Evolutionary conservation across 2,329 filamentous ascomycete species (phyloP).

Genomic region (Clarireedia hainanense): DNA sequence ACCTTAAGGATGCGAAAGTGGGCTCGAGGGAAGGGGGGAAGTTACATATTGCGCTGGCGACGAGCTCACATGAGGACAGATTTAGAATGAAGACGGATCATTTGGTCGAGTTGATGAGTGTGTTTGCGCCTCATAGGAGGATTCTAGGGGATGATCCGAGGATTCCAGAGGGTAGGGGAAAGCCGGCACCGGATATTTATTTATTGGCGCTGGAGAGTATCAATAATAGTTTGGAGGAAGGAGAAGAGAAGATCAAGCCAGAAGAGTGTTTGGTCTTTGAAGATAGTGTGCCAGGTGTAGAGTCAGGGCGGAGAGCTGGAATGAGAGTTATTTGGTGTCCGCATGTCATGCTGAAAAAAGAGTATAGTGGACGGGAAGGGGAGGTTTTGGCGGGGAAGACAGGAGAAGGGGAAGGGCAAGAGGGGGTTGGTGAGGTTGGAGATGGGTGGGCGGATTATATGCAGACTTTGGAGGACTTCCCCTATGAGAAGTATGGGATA

Average conservation of each 20-base stretch:
- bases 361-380: conserved; percentile 68
- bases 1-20: conserved; percentile 34
- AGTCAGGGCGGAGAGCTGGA: conserved; percentile 80
- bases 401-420: conserved; percentile 39
- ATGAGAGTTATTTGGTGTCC: conserved; percentile 95
- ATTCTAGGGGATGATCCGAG: conserved; percentile 81
- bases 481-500: conserved; percentile 53
- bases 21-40: conserved; percentile 31
- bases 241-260: conserved; percentile 59
- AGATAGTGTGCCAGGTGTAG: conserved; percentile 87
- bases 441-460: conserved; percentile 56
- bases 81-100: conserved; percentile 36
- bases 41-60: conserved; percentile 72
- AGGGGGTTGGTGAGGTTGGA: conserved; percentile 52
- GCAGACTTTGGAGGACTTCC: conserved; percentile 43
- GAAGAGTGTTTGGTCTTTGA: conserved; percentile 95
- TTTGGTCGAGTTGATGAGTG: conserved; percentile 48
- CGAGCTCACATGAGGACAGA: conserved; percentile 50
- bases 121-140: conserved; percentile 62
- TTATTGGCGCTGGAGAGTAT: conserved; percentile 76
- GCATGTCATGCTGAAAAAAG: conserved; percentile 67
- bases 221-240: conserved; percentile 61
- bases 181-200: conserved; percentile 93
- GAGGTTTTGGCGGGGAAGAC: conserved; percentile 75
- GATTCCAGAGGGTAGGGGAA: conserved; percentile 73